Conservation (phyloP, 208 protist species). For the Trypanosoma avium region DNA sequence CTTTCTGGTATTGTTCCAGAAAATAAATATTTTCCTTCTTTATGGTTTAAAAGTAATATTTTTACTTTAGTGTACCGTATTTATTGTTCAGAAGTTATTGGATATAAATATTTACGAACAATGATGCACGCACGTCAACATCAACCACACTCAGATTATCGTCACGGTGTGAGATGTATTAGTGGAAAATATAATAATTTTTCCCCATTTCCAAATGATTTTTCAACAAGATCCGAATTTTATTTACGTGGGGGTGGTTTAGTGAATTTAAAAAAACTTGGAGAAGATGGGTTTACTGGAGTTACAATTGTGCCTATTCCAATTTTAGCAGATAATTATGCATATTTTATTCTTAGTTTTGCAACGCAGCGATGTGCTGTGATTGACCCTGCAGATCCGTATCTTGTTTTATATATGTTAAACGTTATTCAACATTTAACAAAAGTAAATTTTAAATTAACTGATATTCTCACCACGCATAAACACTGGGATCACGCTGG, state of each 20-base stretch:
- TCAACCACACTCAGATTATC: slow-evolving; percentile 82
- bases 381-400: slow-evolving; percentile 80
- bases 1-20: slow-evolving; percentile 43
- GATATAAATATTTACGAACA: slow-evolving; percentile 48
- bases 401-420: slow-evolving; percentile 51
- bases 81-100: slow-evolving; percentile 72
- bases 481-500: slow-evolving; percentile 96
- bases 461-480: slow-evolving; percentile 93
- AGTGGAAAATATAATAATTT: slow-evolving; percentile 21
- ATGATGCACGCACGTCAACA: slow-evolving; percentile 53
- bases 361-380: slow-evolving; percentile 48
- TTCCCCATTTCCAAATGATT: neutral
- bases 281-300: slow-evolving; percentile 5
- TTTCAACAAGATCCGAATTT: slow-evolving; percentile 12
- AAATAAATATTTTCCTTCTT: slow-evolving; percentile 52
- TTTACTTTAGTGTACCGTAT: slow-evolving; percentile 64
- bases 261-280: slow-evolving; percentile 22
- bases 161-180: slow-evolving; percentile 59
- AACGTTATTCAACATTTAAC: slow-evolving; percentile 31
- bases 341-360: slow-evolving; percentile 80
- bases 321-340: slow-evolving; percentile 90
- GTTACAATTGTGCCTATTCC: slow-evolving; percentile 72
- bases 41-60: slow-evolving; percentile 55
- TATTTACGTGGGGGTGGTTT: slow-evolving; percentile 27
- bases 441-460: slow-evolving; percentile 40